Base-by-base conservation (phyloP, 441 rosid species). In the Adansonia grandidieri region DNA sequence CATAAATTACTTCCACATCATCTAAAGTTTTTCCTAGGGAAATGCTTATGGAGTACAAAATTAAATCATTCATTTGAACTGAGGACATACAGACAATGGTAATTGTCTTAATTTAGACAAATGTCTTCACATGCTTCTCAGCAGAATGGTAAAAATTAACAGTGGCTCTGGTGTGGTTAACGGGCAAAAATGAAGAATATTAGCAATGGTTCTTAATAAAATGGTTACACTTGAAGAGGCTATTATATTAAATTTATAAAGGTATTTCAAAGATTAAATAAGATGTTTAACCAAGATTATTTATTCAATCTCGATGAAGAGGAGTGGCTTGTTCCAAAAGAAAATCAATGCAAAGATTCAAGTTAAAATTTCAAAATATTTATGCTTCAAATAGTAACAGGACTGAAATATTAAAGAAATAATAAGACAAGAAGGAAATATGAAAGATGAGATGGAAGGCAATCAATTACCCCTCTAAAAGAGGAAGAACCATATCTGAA, bases 11-110 rank as follows among this genome's bases (percentile, higher is more conserved):
- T 6, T 64, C 42, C 9, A n/a, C 17, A 32, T 56, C 64, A 71
- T 14, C 60, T 0, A 50, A 50, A 9, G 40, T 14, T 20, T 15
- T 13, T 50, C 7, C 15, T 6, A 0, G 15, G 40, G 22, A 45
- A 45, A 45, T 70, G 42, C 20, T 11, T 20, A 48, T 22, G 19
- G 57, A 11, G 74, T 37, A 70, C 60, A 71, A 70, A 71, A 32
- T 9, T 24, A 56, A 53, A 71, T n/a, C 13, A 37, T 71, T 71
- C 3, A 67, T 42, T 44, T 45, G 54, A 67, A 42, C 72, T 6
- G n/a, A 17, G 32, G 72, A 67, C n/a, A 20, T 44, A 67, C 22
- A 44, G 32, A 44, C 32, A 19, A 67, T 67, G 37, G 4, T 20
- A 45, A 10, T 19, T 67, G 32, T 19, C 19, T 44, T 45, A 19